These are phyloP conservation scores for Eremothecium coryli DNA, from an alignment of 1,139 yeast genomes.

Conservation along the genomic window DNA sequence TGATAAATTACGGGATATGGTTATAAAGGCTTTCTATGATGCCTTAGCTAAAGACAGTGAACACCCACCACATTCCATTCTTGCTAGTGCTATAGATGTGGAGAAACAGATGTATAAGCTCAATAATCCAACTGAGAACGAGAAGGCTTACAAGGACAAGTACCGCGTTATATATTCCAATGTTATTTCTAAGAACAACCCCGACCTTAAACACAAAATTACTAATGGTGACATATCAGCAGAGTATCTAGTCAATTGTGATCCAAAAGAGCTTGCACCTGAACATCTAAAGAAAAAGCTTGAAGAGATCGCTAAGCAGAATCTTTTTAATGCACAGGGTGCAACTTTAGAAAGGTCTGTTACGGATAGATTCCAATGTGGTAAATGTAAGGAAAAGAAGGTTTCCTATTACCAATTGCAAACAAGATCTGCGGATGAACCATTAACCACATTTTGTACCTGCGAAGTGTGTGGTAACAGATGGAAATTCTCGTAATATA, in stretches of 20 bases:
- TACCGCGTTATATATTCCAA: conserved; percentile 78
- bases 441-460: conserved; percentile 93
- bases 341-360: conserved; percentile 96
- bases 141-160: conserved; percentile 54
- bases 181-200: conserved; percentile 80
- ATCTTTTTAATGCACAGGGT: conserved; percentile 93
- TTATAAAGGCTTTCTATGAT: conserved; percentile 74
- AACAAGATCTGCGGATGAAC: conserved; percentile 97
- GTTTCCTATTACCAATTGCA: conserved; percentile 97
- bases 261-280: conserved; percentile 91
- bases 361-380: conserved; percentile 93
- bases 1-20: conserved; percentile 74
- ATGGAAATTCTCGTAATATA: conserved; percentile 76
- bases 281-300: conserved; percentile 77
- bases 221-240: conserved; percentile 58
- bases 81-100: conserved; percentile 58
- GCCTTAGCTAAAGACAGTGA: conserved; percentile 77
- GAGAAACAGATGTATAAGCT: conserved; percentile 50
- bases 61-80: conserved; percentile 46
- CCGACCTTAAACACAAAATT: conserved; percentile 65
- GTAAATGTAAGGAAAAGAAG: conserved; percentile 93
- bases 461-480: conserved; percentile 96
- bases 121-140: conserved; percentile 21
- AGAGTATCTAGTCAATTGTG: conserved; percentile 61
- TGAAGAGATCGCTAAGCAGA: conserved; percentile 77